phyloP scores from a whole-genome alignment of 2,329 filamentous ascomycete genomes.

The Aspergillus thermomutatus region DNA sequence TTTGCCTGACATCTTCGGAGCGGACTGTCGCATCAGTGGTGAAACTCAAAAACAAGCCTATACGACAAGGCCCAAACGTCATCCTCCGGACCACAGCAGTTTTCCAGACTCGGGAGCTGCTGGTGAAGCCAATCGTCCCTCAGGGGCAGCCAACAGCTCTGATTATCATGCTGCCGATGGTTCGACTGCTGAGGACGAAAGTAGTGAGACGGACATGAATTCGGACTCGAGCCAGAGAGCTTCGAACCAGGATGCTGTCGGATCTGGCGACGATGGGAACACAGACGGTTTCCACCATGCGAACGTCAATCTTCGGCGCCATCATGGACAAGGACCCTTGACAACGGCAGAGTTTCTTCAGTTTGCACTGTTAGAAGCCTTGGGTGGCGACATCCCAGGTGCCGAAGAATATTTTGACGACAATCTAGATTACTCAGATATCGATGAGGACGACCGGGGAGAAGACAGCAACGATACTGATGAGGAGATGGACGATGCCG shows the following conservation, averaged over 20 bases:
- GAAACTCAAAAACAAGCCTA: background rate
- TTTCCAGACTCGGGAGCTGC: background rate
- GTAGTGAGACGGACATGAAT: constrained; percentile 10
- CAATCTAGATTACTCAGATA: constrained; percentile 10
- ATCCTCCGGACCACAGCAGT: background rate
- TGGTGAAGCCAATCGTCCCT: constrained; percentile 3
- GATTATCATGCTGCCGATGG: constrained; percentile 19
- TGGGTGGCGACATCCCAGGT: constrained; percentile 18
- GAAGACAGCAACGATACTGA: constrained; percentile 8
- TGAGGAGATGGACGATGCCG: constrained; percentile 9
- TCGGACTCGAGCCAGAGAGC: constrained; percentile 4
- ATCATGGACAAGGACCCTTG: constrained; percentile 9
- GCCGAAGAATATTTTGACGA: constrained; percentile 16
- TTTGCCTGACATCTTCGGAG: constrained; percentile 28
- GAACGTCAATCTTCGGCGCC: constrained; percentile 1
- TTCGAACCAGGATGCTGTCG: constrained; percentile 1
- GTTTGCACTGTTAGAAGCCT: constrained; percentile 20
- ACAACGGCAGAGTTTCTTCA: constrained; percentile 21
- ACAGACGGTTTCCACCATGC: constrained; percentile 2
- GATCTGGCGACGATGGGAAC: background rate
- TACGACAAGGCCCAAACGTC: background rate
- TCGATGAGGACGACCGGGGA: constrained; percentile 5
- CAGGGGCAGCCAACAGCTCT: constrained; percentile 13
- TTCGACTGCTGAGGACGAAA: constrained; percentile 14
- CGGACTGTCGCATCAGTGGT: constrained; percentile 20